Conservation (phyloP, 2,329 filamentous ascomycete species). For the Byssoonygena ceratinophila region DNA sequence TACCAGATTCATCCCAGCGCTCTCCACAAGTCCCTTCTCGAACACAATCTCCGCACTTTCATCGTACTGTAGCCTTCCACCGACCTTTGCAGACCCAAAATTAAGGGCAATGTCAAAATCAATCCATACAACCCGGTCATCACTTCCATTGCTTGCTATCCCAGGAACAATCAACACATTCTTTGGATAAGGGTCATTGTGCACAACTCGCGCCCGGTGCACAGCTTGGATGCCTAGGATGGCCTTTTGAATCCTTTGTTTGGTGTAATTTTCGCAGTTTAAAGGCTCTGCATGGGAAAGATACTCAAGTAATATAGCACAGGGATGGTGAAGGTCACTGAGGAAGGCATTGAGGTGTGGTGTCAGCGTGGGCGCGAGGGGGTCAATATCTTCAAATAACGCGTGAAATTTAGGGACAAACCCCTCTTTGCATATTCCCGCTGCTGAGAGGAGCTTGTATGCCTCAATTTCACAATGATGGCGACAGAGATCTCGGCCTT, state of each 20-base stretch:
- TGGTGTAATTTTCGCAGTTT: slow-evolving; percentile 7
- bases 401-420: slow-evolving; percentile 10
- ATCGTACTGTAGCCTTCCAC: slow-evolving; percentile 3
- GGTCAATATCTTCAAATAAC: slow-evolving; percentile 10
- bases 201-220: slow-evolving; percentile 5
- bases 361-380: background rate
- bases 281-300: slow-evolving; percentile 4
- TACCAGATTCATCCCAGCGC: background rate
- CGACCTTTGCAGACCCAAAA: slow-evolving; percentile 6
- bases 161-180: slow-evolving; percentile 9
- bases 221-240: slow-evolving; percentile 6
- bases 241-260: slow-evolving; percentile 7
- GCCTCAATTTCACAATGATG: slow-evolving; percentile 12
- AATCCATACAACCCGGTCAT: slow-evolving; percentile 9
- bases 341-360: slow-evolving; percentile 8
- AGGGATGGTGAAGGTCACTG: slow-evolving; percentile 2
- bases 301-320: slow-evolving; percentile 11
- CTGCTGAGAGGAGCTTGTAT: slow-evolving; percentile 7
- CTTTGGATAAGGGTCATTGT: slow-evolving; percentile 12
- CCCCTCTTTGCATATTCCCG: slow-evolving; percentile 7
- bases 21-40: background rate
- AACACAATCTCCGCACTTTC: slow-evolving; percentile 5
- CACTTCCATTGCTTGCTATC: slow-evolving; percentile 1
- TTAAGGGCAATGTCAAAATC: slow-evolving; percentile 12
- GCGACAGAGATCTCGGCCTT: slow-evolving; percentile 11